These are phyloP conservation scores for Yamadazyma siamensis DNA, from an alignment of 1,139 yeast species.

Conservation along the genomic window DNA sequence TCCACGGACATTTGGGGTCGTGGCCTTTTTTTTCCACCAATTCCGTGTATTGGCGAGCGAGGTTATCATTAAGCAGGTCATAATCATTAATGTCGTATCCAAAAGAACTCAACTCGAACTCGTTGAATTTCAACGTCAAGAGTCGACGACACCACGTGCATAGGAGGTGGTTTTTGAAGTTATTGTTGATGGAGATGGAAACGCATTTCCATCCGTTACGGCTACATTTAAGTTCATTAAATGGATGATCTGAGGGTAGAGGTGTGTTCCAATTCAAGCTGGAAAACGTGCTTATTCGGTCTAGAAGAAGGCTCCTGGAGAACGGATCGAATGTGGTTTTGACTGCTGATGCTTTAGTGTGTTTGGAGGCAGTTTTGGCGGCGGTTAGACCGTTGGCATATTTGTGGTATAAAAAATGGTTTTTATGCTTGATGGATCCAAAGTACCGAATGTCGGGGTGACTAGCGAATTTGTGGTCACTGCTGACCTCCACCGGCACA, in stretches of 20 bases:
- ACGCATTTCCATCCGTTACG: slow-evolving; percentile 43
- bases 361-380: slow-evolving; percentile 10
- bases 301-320: slow-evolving; percentile 24
- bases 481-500: slow-evolving; percentile 9
- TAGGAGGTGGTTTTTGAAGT: slow-evolving; percentile 28
- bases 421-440: slow-evolving; percentile 30
- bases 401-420: slow-evolving; percentile 38
- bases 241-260: slow-evolving; percentile 5
- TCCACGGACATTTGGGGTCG: slow-evolving; percentile 34
- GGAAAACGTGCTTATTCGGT: slow-evolving; percentile 27
- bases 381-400: slow-evolving; percentile 20
- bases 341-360: slow-evolving; percentile 11
- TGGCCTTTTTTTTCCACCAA: slow-evolving; percentile 28
- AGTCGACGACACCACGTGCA: slow-evolving; percentile 34
- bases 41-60: slow-evolving; percentile 22
- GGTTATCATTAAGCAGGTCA: slow-evolving; percentile 21
- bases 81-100: slow-evolving; percentile 21
- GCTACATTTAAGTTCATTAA: slow-evolving; percentile 38
- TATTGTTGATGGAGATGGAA: slow-evolving; percentile 21
- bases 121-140: slow-evolving; percentile 26
- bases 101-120: slow-evolving; percentile 10
- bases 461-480: slow-evolving; percentile 14
- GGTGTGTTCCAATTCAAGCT: slow-evolving; percentile 38
- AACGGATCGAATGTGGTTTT: slow-evolving; percentile 30
- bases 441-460: slow-evolving; percentile 44